phyloP scores from a whole-genome alignment of 192 early-diverging fungal species.

The Phycomyces blakesleeanus region DNA sequence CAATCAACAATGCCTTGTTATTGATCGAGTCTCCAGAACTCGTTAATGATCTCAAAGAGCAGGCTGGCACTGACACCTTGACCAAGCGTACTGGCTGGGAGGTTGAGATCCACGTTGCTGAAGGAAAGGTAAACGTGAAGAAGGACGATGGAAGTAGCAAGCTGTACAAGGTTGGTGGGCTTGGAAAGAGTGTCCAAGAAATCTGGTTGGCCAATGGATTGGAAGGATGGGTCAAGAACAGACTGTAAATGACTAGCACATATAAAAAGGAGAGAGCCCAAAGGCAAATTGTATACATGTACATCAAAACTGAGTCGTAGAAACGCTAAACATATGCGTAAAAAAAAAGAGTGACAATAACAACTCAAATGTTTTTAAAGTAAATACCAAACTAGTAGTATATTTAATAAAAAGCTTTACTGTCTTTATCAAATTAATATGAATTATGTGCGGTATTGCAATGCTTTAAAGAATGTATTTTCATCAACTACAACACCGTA shows the following conservation, averaged over 20 bases:
- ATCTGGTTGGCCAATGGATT: conserved; percentile 90
- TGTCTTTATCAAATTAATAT: too few species aligned
- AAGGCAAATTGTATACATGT: too few species aligned
- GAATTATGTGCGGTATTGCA: too few species aligned
- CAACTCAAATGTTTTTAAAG: too few species aligned
- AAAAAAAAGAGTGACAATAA: too few species aligned
- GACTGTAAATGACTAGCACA: conserved; percentile 34
- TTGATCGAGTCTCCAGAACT: conserved; percentile 85
- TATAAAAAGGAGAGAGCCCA: too few species aligned
- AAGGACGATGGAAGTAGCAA: conserved; percentile 33
- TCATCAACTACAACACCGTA: conserved; percentile 12
- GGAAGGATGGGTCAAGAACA: conserved; percentile 90
- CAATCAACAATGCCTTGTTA: conserved; percentile 95
- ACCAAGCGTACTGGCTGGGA: conserved; percentile 78
- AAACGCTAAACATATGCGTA: too few species aligned
- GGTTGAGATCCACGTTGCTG: conserved; percentile 65
- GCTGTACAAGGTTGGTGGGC: conserved; percentile 46
- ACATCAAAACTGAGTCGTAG: too few species aligned
- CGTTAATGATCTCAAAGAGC: conserved; percentile 65
- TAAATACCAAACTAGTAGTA: too few species aligned
- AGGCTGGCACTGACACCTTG: conserved; percentile 41
- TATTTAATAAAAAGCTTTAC: too few species aligned
- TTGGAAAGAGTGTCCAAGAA: conserved; percentile 97
- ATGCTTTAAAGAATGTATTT: background rate
- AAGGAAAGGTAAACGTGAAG: conserved; percentile 56